phyloP scores from a whole-genome alignment of 208 protist species.

The Trichomonas vaginalis region DNA sequence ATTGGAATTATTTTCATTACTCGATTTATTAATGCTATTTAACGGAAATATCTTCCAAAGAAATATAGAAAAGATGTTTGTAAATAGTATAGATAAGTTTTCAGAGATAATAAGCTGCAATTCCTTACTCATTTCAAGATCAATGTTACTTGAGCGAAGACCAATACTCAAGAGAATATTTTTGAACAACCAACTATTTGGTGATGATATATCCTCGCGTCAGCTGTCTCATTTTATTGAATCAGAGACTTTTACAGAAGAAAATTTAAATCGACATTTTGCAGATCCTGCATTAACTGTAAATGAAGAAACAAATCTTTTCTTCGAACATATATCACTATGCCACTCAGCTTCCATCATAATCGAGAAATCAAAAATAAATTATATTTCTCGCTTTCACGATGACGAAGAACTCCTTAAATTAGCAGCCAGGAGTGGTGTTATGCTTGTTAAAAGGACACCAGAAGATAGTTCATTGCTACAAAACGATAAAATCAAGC shows the following conservation, averaged over 20 bases:
- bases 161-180: background rate
- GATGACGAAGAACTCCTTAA: background rate
- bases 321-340: background rate
- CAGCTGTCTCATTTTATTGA: background rate
- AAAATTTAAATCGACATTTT: background rate
- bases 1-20: background rate
- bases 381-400: background rate
- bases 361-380: background rate
- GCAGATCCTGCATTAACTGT: background rate
- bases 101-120: background rate
- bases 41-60: background rate
- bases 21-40: background rate
- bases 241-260: background rate
- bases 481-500: background rate
- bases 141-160: background rate
- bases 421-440: background rate
- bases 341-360: background rate
- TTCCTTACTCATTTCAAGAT: background rate
- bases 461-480: background rate
- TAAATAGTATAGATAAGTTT: background rate
- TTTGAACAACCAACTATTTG: background rate
- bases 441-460: background rate
- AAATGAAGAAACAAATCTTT: background rate
- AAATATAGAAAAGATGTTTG: background rate
- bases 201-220: background rate